Evolutionary conservation across 192 early-diverging fungal species (phyloP), one percentile per base, ranked within the genome.

Genomic region (Podila verticillata): DNA sequence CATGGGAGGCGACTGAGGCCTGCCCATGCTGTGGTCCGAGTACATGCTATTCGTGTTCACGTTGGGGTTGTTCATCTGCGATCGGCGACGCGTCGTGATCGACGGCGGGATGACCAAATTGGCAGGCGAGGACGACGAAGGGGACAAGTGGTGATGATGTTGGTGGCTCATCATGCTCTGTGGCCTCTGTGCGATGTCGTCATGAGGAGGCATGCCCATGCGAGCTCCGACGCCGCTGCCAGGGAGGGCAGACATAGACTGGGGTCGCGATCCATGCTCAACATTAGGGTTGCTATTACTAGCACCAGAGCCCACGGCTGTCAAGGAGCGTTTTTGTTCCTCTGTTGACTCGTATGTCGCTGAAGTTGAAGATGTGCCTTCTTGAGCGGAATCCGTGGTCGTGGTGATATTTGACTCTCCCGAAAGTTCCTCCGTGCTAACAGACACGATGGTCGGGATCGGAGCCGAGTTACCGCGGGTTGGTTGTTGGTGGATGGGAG

Each of bases 81-180:
- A 80, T 30, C 77, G 51, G 2, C 58, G 59, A 26, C 77, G 69
- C 0, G 77, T 72, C 0, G 77, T 80, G 39, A 80, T 80, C 13
- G 77, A 68, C 2, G 77, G 77, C 6, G 77, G 77, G 34, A 80
- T 80, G 10, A 47, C 51, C 1, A 80, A 22, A 1, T 7, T 48
- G 24, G 28, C 24, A 30, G 57, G 39, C 47, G 36, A 26, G 6
- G 24, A 8, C 8, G 51, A 54, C 51, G 39, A 44, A 17, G 39
- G 17, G 0, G 39, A 39, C n/a, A n/a, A n/a, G n/a, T n/a, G n/a
- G n/a, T n/a, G n/a, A 39, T 39, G 39, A 2, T 44, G 39, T 15
- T 15, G 39, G 17, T 44, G 39, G 39, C 39, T 7, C 39, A 44
- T 15, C 39, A 44, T 44, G 39, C 39, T 44, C 39, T 44, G 39